A percentile compares a stretch with the other conserved stretches of the same genome.
Conservation (phyloP, 306 rosid genomes). For the Canavalia ensiformis region DNA sequence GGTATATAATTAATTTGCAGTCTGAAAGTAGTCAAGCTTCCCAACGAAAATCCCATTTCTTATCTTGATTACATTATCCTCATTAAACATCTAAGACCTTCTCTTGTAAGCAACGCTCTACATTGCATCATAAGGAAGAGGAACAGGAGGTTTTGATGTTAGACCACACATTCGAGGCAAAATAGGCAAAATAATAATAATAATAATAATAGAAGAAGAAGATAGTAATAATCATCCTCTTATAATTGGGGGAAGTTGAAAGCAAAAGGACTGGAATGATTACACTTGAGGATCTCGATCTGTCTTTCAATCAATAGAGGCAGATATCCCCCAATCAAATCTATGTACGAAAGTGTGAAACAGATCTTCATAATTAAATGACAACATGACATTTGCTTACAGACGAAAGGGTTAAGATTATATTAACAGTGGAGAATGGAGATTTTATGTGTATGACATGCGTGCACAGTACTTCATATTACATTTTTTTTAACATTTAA, state of each 20-base stretch:
- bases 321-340: neutral
- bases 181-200: neutral
- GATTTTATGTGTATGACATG: neutral
- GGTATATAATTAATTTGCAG: neutral
- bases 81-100: conserved; percentile 9
- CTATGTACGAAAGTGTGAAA: neutral
- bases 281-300: conserved; percentile 8
- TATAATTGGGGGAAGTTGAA: conserved; percentile 23
- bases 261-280: conserved; percentile 28
- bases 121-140: neutral
- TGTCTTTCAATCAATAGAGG: neutral
- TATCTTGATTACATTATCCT: conserved; percentile 7
- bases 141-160: conserved; percentile 15
- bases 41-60: neutral
- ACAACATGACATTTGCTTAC: neutral
- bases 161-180: conserved; percentile 13
- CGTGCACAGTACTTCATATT: too few relatives aligned
- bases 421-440: neutral
- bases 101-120: conserved; percentile 18
- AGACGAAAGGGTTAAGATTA: neutral
- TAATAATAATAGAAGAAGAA: neutral
- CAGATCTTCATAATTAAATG: conserved; percentile 1
- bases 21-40: conserved; percentile 17
- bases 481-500: too few relatives aligned
- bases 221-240: neutral